Base-by-base conservation (phyloP, 2,329 filamentous ascomycete genomes). In the Xylariaceae sp. region DNA sequence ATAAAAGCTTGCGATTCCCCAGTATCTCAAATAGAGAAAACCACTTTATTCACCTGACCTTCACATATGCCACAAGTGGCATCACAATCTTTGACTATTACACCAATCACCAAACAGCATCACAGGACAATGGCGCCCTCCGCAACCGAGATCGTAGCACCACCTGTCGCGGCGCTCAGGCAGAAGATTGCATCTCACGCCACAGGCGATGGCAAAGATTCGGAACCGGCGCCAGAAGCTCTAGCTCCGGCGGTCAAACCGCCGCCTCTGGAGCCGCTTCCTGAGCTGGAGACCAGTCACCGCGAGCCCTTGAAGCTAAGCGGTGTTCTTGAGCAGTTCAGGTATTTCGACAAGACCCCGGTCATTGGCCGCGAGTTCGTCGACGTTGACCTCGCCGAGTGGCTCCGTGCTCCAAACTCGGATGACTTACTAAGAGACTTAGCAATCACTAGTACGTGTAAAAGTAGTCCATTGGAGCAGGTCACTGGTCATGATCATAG, bases 381-480 rank as follows among this genome's bases (percentile, higher is more conserved):
- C n/a, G 74, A 72, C 12, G 73, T 78, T 32, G 77, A 83, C 53
- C 70, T 86, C 1, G 76, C 76, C 6, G 82, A 88, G 32, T 76
- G 78, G 57, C 71, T 89, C 6, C 70, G 81, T 27, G 78, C 81
- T 0, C 71, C 78, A 0, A 83, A 87, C 60, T 73, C 81, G 0
- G 83, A 88, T 45, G 78, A 82, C 40, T 69, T 86, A 17, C 63
- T 88, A 19, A 75, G 80, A 1, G 85, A 88, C 58, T 70, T 89
- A 0, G 85, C 83, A 33, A 82, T 87, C 52, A 86, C 81, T 1
- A 78, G 83, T 86, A 68, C 56, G 72, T 51, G 5, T 30, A 3
- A 15, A 15, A 36, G 12, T 14, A 15, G 15, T 10, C 10, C 15
- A 36, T 36, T 10, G 7, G 7, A 27, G 7, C 22, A 27, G 7